Base-by-base conservation (phyloP, 1,284 basidiomycete species). In the Prillingera fragicola region DNA sequence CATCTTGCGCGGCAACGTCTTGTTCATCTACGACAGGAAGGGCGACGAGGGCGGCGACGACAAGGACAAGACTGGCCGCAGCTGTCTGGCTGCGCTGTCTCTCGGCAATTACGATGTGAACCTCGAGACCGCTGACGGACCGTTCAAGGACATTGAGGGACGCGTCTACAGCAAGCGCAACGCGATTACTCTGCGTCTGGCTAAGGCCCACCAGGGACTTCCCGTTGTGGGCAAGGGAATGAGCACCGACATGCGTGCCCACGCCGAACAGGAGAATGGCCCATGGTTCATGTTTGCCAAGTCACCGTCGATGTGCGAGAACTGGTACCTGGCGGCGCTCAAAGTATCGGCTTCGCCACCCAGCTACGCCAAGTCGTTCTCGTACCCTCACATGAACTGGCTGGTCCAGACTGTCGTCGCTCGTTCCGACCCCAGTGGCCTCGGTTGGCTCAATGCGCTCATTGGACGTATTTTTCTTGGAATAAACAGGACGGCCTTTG, bases 381-480 rank as follows among this genome's bases (percentile, higher is more conserved):
- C 78, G 40, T 74, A 80, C 3, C 70, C 76, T 5, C 88, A 95
- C 67, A 95, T 97, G 89, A 77, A 80, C 36, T 75, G 79, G 52
- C 78, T 98, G 26, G 83, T 96, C 38, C 74, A 82, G 12, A 86
- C 83, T 2, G 78, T 98, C 49, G 92, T 96, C 73, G 83, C 84
- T n/a, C 32, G 31, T 14, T 87, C 91, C 3, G 94, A 97, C 65
- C 85, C 91, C 37, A 91, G 96, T 46, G 90, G 90, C 1, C 87
- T 92, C 78, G 83, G 92, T 14, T 98, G 95, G 94, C 77, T 96
- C 41, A 98, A 98, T 61, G 94, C 90, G 0, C 73, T 97, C 41
- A 69, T 97, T 39, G 94, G 92, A 2, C 83, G 94, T 17, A 68
- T 96, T 32, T 96, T 97, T 75, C 87, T 94, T 72, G 86, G 85